Conservation (phyloP, 495 filamentous ascomycete species). For the Neurospora sp. region DNA sequence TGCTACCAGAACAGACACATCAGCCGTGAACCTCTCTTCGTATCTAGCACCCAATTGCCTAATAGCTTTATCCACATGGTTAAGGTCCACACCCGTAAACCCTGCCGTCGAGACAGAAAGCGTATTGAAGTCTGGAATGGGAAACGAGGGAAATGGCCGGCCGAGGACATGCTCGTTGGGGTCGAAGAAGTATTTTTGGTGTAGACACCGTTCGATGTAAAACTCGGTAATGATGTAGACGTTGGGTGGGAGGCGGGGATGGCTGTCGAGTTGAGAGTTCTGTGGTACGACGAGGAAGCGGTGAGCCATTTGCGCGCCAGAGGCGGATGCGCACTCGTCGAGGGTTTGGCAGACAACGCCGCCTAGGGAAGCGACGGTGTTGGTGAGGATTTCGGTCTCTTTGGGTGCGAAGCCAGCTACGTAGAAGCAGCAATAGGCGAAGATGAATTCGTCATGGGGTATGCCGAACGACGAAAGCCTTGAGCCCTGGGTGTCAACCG, state of each 20-base stretch:
- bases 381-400: slow-evolving; percentile 33
- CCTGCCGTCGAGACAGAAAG: slow-evolving; percentile 70
- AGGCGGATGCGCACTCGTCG: slow-evolving; percentile 29
- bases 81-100: slow-evolving; percentile 73
- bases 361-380: slow-evolving; percentile 34
- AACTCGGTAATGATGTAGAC: slow-evolving; percentile 67
- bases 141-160: slow-evolving; percentile 60
- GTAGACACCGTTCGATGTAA: slow-evolving; percentile 84
- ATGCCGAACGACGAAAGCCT: slow-evolving; percentile 21
- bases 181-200: slow-evolving; percentile 57
- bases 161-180: slow-evolving; percentile 64
- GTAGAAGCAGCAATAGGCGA: slow-evolving; percentile 49
- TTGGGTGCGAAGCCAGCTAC: slow-evolving; percentile 49
- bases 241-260: slow-evolving; percentile 26
- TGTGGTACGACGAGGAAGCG: slow-evolving; percentile 45
- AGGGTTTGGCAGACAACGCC: slow-evolving; percentile 33
- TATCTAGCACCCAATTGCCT: slow-evolving; percentile 68
- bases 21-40: slow-evolving; percentile 58
- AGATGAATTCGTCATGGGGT: slow-evolving; percentile 27
- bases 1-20: slow-evolving; percentile 61
- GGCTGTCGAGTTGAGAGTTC: slow-evolving; percentile 26
- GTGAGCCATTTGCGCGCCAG: slow-evolving; percentile 16
- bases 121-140: slow-evolving; percentile 54
- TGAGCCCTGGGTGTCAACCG: slow-evolving; percentile 15
- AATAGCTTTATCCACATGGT: slow-evolving; percentile 70